Evolutionary conservation across 2,329 filamentous ascomycete species (phyloP), one percentile per base, ranked within the genome.

Genomic region (Hymenoscyphus fructigenus): DNA sequence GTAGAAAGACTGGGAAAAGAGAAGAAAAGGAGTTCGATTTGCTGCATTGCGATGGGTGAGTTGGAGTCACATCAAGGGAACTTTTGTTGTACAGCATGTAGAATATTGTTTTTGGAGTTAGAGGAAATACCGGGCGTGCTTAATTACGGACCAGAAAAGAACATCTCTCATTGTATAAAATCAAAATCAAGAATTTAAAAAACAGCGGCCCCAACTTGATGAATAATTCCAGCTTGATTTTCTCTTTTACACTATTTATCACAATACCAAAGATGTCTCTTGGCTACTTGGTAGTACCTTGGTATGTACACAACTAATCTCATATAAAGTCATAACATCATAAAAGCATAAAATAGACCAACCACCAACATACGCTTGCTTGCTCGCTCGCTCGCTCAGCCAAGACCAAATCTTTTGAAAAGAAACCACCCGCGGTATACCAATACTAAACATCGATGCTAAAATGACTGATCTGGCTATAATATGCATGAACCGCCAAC

Each of bases 391-490:
- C 38, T 57, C 38, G 44, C 38, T 53, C n/a, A 23, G 7, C n/a
- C 38, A 32, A 60, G 23, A 60, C 28, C 26, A 28, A 57, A n/a
- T 50, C n/a, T 50, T 26, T 50, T 47, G 23, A 29, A 32, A 36
- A 50, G 26, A 20, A 15, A 38, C 47, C 60, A 44, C 38, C 23
- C 32, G 23, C 34, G 36, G 29, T 44, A 60, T 41, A 29, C 59
- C 12, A 10, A n/a, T 60, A 36, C 60, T 75, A 89, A 65, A 90
- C 86, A 72, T 89, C 87, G 71, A 91, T 90, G 47, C 82, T 87
- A 70, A 90, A 91, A 76, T 90, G 87, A 74, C 87, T 89, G 73
- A 91, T 91, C 76, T 91, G 88, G 67, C 87, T 89, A 73, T 90
- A 91, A 74, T 91, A 91, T 44, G 88, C 85, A 75, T 90, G 88